phyloP scores from a whole-genome alignment of 2,329 filamentous ascomycete genomes.

The Davidsoniella neocaledoniae region DNA sequence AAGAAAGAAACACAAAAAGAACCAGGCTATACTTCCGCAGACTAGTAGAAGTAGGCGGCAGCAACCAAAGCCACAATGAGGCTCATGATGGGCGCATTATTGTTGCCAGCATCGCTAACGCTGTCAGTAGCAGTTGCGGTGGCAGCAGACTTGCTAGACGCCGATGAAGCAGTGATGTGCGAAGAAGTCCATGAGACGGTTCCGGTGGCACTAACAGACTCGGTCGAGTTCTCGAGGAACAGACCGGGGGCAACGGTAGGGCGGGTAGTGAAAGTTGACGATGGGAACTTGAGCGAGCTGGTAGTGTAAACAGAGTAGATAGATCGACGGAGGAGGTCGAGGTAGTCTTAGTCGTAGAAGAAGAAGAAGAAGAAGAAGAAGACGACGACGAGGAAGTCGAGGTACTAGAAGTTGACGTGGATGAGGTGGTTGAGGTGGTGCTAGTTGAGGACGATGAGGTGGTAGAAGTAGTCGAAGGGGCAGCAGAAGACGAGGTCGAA shows the following conservation, averaged over 20 bases:
- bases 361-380: slow-evolving; percentile 2
- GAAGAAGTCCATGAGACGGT: slow-evolving; percentile 1
- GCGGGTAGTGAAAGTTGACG: slow-evolving; percentile 13
- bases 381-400: slow-evolving; percentile 7
- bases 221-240: slow-evolving; percentile 35
- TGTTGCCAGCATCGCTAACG: slow-evolving; percentile 25
- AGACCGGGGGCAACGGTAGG: slow-evolving; percentile 28
- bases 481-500: slow-evolving; percentile 13
- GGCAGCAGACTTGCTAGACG: neutral
- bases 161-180: slow-evolving; percentile 2
- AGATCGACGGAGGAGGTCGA: slow-evolving; percentile 11
- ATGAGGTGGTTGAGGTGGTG: slow-evolving; percentile 8
- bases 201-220: slow-evolving; percentile 13
- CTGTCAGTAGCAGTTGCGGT: slow-evolving; percentile 1
- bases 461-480: slow-evolving; percentile 13
- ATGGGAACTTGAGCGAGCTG: slow-evolving; percentile 12
- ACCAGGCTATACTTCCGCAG: neutral
- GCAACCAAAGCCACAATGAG: slow-evolving; percentile 39
- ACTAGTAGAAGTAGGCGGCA: slow-evolving; percentile 31
- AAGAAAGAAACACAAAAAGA: neutral
- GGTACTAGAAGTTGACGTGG: slow-evolving; percentile 12
- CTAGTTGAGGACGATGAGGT: slow-evolving; percentile 16
- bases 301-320: slow-evolving; percentile 3
- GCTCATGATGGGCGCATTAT: slow-evolving; percentile 34
- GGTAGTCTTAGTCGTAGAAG: neutral